Percentiles rank a stretch among this genome's conserved stretches.
Conservation (phyloP, 192 early-diverging fungal species). For the Kickxella alabastrina region DNA sequence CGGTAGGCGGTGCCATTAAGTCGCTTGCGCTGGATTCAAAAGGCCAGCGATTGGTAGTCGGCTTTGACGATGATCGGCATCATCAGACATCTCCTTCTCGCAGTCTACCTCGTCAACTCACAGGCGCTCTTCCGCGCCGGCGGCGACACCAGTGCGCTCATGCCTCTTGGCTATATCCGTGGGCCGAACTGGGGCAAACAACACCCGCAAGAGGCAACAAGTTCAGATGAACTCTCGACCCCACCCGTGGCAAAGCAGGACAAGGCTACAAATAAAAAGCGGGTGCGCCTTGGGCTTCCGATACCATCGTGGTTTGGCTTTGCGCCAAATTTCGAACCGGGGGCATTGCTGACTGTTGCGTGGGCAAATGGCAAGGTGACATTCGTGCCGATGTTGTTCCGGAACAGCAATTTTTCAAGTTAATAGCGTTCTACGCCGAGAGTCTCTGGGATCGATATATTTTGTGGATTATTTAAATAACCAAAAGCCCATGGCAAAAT, state of each 20-base stretch:
- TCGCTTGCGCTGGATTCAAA: constrained; percentile 41
- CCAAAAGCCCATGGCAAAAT: background rate
- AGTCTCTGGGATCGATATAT: background rate
- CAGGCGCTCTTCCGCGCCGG: constrained; percentile 45
- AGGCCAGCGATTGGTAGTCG: constrained; percentile 45
- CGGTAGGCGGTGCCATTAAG: constrained; percentile 46
- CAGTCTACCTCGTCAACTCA: constrained; percentile 39
- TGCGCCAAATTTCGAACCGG: constrained; percentile 42
- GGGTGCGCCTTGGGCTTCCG: constrained; percentile 36
- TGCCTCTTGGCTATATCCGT: constrained; percentile 50
- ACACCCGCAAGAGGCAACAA: background rate
- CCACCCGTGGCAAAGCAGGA: background rate
- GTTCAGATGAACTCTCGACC: background rate
- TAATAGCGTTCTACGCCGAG: background rate
- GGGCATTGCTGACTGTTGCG: constrained; percentile 46
- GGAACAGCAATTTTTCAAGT: constrained; percentile 4
- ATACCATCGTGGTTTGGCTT: constrained; percentile 46
- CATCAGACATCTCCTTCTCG: constrained; percentile 46
- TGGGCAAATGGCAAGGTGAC: constrained; percentile 55
- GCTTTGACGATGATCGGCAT: constrained; percentile 40
- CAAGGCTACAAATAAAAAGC: constrained; percentile 24
- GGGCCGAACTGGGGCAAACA: constrained; percentile 48
- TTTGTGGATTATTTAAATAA: background rate
- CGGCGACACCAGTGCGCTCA: constrained; percentile 28
- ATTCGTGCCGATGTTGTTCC: constrained; percentile 45